Conservation (phyloP, 2,329 filamentous ascomycete genomes). For the Penicillium sp. region DNA sequence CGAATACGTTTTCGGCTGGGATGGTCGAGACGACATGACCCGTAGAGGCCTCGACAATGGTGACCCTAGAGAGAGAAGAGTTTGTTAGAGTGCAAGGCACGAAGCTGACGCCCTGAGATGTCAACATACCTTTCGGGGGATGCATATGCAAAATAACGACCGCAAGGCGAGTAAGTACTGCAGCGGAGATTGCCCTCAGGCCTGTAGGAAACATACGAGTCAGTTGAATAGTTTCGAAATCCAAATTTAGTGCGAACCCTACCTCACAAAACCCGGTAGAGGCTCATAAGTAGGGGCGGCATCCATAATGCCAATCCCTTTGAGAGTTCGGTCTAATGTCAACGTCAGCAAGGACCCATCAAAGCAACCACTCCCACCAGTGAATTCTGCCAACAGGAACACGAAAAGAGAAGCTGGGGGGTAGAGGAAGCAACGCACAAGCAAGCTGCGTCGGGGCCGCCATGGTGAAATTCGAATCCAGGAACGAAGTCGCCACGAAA, state of each 20-base stretch:
- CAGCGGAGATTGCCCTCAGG: slow-evolving; percentile 93
- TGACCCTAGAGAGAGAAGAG: slow-evolving; percentile 55
- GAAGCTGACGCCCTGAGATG: not conserved
- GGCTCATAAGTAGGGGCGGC: slow-evolving; percentile 82
- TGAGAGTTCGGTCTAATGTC: slow-evolving; percentile 76
- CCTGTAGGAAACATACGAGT: slow-evolving; percentile 41
- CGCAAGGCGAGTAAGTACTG: slow-evolving; percentile 91
- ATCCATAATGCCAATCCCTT: slow-evolving; percentile 91
- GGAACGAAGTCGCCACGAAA: slow-evolving; percentile 12
- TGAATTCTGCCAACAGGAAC: not conserved
- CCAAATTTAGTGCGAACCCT: not conserved
- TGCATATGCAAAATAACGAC: slow-evolving; percentile 94
- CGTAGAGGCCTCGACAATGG: slow-evolving; percentile 73
- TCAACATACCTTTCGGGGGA: slow-evolving; percentile 64
- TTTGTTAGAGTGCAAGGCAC: slow-evolving; percentile 1
- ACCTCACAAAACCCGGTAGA: slow-evolving; percentile 70
- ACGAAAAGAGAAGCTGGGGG: not conserved
- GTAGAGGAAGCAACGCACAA: slow-evolving; percentile 50
- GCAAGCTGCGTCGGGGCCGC: slow-evolving; percentile 89
- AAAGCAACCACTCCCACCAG: not conserved
- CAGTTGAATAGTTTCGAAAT: slow-evolving; percentile 11
- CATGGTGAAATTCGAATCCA: slow-evolving; percentile 51
- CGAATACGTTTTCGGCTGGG: slow-evolving; percentile 78
- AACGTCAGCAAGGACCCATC: slow-evolving; percentile 17
- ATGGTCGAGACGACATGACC: slow-evolving; percentile 72